phyloP scores from a whole-genome alignment of 179 eudicot species.

The Amaranthus tricolor region DNA sequence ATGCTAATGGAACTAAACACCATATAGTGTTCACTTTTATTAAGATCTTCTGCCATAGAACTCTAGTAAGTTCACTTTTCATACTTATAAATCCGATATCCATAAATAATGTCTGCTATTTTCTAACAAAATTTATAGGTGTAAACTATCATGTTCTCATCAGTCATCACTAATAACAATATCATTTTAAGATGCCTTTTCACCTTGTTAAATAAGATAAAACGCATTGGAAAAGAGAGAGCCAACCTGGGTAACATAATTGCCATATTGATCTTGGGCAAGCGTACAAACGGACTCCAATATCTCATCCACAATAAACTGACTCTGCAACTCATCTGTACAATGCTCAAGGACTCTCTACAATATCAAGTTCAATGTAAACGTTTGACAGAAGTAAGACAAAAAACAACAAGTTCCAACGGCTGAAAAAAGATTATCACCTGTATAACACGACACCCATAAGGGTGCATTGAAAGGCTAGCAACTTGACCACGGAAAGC shows the following conservation, averaged over 20 bases:
- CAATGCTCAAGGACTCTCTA: conserved; percentile 94
- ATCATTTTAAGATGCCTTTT: background rate
- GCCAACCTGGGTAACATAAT: conserved; percentile 89
- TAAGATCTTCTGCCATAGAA: background rate
- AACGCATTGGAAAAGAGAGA: background rate
- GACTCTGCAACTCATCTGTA: conserved; percentile 59
- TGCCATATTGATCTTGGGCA: conserved; percentile 96
- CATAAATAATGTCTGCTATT: background rate
- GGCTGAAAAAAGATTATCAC: conserved; percentile 28
- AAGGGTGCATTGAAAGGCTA: conserved; percentile 81
- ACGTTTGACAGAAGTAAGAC: conserved; percentile 14
- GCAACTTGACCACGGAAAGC: conserved; percentile 79
- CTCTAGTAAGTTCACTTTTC: background rate
- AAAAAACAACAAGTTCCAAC: background rate
- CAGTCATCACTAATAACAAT: background rate
- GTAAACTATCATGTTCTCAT: no score
- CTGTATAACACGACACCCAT: conserved; percentile 98
- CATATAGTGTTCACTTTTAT: background rate
- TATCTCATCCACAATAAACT: conserved; percentile 80
- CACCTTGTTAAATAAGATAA: background rate
- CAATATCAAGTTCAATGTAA: conserved; percentile 14
- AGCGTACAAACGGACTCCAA: conserved; percentile 72
- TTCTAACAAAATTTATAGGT: no score
- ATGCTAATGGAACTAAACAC: background rate
- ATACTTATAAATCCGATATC: background rate